Conservation (phyloP, 208 protist genomes). For the Wallacemonas rigidus region DNA sequence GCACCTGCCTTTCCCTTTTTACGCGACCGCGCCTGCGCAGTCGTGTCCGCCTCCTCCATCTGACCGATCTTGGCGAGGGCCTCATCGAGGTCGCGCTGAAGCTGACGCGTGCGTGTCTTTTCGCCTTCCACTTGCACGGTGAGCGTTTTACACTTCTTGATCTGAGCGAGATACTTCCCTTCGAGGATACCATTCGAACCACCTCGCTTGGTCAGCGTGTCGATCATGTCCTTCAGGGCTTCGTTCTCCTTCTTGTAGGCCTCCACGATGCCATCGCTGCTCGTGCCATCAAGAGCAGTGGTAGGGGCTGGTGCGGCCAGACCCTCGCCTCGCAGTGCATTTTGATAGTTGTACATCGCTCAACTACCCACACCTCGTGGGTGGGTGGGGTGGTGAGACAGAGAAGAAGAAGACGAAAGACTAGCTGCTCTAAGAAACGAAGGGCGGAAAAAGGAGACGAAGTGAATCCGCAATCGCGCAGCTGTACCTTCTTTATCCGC, state of each 20-base stretch:
- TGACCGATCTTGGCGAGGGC: conserved; percentile 6
- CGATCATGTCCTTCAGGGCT: conserved; percentile 16
- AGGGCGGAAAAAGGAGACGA: too few species aligned
- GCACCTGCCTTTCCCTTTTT: conserved; percentile 11
- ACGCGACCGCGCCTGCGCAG: neutral
- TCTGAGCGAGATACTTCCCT: conserved; percentile 63
- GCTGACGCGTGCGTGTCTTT: conserved; percentile 31
- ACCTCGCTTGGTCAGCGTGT: conserved; percentile 9
- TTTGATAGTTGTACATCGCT: conserved; percentile 17
- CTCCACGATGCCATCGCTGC: neutral
- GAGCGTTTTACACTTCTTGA: conserved; percentile 42
- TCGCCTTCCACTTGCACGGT: conserved; percentile 62
- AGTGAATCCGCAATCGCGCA: too few species aligned
- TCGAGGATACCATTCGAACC: conserved; percentile 46
- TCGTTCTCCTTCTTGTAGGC: conserved; percentile 22
- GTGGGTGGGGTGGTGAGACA: neutral
- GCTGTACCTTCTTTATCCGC: too few species aligned
- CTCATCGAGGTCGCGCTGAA: conserved; percentile 28
- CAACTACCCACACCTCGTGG: neutral
- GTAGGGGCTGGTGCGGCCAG: conserved; percentile 2
- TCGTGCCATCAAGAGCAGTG: neutral
- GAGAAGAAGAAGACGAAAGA: conserved; percentile 13
- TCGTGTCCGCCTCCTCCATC: conserved; percentile 14
- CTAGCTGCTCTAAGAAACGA: too few species aligned
- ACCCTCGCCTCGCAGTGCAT: conserved; percentile 7